These are phyloP conservation scores for Monosporascus sp. DNA, from an alignment of 2,329 filamentous ascomycete species.

Conservation along the genomic window DNA sequence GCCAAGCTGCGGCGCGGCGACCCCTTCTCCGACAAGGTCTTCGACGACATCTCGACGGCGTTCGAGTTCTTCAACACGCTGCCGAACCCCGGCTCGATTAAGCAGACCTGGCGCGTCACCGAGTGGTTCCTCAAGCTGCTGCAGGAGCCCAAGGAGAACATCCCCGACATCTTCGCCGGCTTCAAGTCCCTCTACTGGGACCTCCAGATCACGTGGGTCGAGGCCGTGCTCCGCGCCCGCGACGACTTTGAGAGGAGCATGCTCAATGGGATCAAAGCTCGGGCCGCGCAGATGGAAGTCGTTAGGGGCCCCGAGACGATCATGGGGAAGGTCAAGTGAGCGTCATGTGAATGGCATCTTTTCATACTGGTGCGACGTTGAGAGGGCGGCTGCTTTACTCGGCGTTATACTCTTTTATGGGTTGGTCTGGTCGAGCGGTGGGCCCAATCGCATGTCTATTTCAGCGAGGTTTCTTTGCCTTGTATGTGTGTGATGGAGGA, in stretches of 20 bases:
- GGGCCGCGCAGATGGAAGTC: slow-evolving; percentile 79
- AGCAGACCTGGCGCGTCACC: slow-evolving; percentile 87
- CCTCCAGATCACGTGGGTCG: slow-evolving; percentile 90
- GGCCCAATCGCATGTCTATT: too few relatives aligned
- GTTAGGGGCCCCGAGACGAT: slow-evolving; percentile 83
- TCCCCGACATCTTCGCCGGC: slow-evolving; percentile 72
- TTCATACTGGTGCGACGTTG: too few relatives aligned
- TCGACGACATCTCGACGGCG: slow-evolving; percentile 83
- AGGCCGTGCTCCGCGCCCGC: slow-evolving; percentile 76
- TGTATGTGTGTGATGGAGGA: too few relatives aligned
- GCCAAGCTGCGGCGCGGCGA: slow-evolving; percentile 84
- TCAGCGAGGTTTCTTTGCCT: too few relatives aligned
- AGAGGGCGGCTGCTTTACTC: too few relatives aligned
- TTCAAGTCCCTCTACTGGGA: slow-evolving; percentile 93
- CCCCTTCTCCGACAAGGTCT: slow-evolving; percentile 87
- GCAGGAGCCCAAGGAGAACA: slow-evolving; percentile 64
- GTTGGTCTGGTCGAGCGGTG: too few relatives aligned
- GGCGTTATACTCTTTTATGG: too few relatives aligned
- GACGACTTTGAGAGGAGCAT: slow-evolving; percentile 93
- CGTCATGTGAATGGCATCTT: slow-evolving; percentile 55
- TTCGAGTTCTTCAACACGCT: slow-evolving; percentile 82
- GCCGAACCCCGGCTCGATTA: slow-evolving; percentile 69
- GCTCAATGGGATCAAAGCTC: slow-evolving; percentile 81
- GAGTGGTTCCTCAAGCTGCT: slow-evolving; percentile 78
- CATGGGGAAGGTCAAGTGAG: slow-evolving; percentile 85